Conservation (phyloP, 148 eudicot species). For the Cornus controversa region DNA sequence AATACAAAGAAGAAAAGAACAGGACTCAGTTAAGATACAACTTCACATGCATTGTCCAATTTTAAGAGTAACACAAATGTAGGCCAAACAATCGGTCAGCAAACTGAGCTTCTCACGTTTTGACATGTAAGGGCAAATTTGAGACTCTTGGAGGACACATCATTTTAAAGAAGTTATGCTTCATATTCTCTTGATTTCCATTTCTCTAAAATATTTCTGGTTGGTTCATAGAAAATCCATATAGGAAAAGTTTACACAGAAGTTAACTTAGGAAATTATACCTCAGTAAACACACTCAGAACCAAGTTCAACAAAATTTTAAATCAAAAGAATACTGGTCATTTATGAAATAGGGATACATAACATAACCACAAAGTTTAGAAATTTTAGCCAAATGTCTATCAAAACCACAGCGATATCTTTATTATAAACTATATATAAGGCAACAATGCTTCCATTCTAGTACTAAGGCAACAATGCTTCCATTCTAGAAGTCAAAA, state of each 20-base stretch:
- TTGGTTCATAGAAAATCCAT: neutral
- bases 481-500: neutral
- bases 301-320: neutral
- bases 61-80: neutral
- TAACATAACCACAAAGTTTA: neutral
- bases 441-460: neutral
- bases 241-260: neutral
- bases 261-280: neutral
- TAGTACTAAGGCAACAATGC: neutral
- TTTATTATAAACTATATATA: too few species aligned
- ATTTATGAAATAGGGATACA: neutral
- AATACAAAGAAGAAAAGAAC: neutral
- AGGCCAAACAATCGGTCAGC: neutral
- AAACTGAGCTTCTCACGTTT: neutral
- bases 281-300: neutral
- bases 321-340: neutral
- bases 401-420: neutral
- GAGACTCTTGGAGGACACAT: neutral
- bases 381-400: neutral
- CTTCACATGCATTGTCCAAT: neutral
- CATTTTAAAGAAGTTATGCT: neutral
- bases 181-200: too few species aligned
- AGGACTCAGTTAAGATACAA: neutral
- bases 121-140: neutral
- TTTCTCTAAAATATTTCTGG: too few species aligned